Evolutionary conservation across 768 basidiomycete species (phyloP).

Genomic region (Mrakia hoshinonis): DNA sequence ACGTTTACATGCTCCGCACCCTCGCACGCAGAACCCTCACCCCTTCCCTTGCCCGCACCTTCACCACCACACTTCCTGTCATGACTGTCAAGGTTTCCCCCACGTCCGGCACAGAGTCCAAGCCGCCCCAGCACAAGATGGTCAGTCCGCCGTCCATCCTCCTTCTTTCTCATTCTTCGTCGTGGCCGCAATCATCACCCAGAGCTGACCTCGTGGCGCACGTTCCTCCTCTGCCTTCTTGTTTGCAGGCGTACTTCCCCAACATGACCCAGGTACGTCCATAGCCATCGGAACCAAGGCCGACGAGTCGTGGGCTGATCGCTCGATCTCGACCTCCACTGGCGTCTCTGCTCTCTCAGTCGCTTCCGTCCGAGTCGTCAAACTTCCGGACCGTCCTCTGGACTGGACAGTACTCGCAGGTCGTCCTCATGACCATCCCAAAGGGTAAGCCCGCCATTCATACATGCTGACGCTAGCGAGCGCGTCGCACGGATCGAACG

Average conservation of each 20-base stretch:
- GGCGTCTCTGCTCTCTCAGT: neutral
- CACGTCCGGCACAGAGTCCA: neutral
- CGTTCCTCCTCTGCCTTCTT: too few relatives aligned
- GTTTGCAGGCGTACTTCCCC: constrained; percentile 3
- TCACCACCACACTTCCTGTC: neutral
- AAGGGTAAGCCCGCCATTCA: constrained; percentile 30
- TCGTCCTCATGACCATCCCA: constrained; percentile 44
- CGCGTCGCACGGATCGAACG: too few relatives aligned
- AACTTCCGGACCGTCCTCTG: constrained; percentile 42
- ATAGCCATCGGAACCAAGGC: neutral
- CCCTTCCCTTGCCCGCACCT: neutral
- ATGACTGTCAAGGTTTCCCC: neutral
- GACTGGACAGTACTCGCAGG: constrained; percentile 41
- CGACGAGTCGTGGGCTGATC: too few relatives aligned
- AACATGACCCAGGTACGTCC: constrained; percentile 4
- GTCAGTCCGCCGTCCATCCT: neutral
- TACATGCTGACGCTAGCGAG: too few relatives aligned
- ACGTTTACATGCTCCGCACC: neutral
- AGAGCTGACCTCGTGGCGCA: too few relatives aligned
- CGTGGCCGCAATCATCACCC: too few relatives aligned
- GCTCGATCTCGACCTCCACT: neutral
- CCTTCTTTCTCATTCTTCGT: neutral
- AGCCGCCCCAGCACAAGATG: constrained; percentile 12
- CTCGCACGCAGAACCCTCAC: neutral
- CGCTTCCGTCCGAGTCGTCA: constrained; percentile 36